These are phyloP conservation scores for Ophiostoma perfectum DNA, from an alignment of 2,329 filamentous ascomycete genomes.

Conservation along the genomic window DNA sequence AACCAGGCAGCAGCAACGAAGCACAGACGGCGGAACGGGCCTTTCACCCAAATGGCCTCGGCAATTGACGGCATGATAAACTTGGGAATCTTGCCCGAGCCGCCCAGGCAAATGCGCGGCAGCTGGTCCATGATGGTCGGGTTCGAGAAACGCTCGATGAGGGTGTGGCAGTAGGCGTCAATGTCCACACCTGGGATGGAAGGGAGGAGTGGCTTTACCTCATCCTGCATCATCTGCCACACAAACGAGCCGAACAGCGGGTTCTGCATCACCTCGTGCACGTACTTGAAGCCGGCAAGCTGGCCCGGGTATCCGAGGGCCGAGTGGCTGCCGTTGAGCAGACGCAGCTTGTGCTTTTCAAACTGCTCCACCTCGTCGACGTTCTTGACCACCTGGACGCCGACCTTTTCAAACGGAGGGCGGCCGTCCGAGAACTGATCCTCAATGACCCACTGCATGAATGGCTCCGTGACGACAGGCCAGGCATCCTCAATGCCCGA, in stretches of 20 bases:
- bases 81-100: slow-evolving; percentile 50
- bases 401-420: slow-evolving; percentile 48
- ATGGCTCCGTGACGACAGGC: slow-evolving; percentile 52
- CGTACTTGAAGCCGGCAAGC: slow-evolving; percentile 49
- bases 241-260: slow-evolving; percentile 44
- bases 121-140: slow-evolving; percentile 52
- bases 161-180: slow-evolving; percentile 48
- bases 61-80: slow-evolving; percentile 46
- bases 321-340: slow-evolving; percentile 50
- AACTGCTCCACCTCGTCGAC: slow-evolving; percentile 50
- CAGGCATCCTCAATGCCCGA: slow-evolving; percentile 47
- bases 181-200: slow-evolving; percentile 47
- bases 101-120: slow-evolving; percentile 47
- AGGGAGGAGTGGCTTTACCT: slow-evolving; percentile 49
- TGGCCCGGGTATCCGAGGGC: slow-evolving; percentile 48
- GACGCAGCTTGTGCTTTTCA: slow-evolving; percentile 52
- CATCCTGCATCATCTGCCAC: slow-evolving; percentile 51
- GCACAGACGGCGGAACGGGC: slow-evolving; percentile 43
- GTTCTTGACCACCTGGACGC: slow-evolving; percentile 47
- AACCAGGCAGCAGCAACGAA: slow-evolving; percentile 49
- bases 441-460: slow-evolving; percentile 53
- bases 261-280: slow-evolving; percentile 50
- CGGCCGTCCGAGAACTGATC: slow-evolving; percentile 48
- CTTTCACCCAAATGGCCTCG: slow-evolving; percentile 42
- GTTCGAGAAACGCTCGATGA: slow-evolving; percentile 52